phyloP scores from a whole-genome alignment of 352 stramenopile species.

The Aphanomyces euteiches region DNA sequence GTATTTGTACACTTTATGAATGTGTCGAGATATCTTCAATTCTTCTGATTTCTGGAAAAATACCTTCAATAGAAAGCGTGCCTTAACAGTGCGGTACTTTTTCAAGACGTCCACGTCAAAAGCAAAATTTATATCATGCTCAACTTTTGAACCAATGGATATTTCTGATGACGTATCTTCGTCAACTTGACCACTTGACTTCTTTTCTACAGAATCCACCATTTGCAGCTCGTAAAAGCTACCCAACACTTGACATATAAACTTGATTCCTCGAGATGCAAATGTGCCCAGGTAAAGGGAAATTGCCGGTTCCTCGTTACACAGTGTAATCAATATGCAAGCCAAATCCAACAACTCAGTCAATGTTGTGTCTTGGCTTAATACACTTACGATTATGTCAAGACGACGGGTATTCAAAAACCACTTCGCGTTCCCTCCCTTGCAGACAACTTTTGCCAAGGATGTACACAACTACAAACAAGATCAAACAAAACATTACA shows the following conservation, averaged over 20 bases:
- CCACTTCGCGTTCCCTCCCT: slow-evolving; percentile 14
- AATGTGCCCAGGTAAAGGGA: slow-evolving; percentile 18
- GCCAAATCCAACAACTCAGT: slow-evolving; percentile 22
- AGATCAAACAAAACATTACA: not conserved
- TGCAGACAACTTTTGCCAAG: slow-evolving; percentile 24
- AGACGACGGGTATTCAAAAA: slow-evolving; percentile 16
- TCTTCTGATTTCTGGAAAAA: slow-evolving; percentile 29
- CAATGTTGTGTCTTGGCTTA: slow-evolving; percentile 26
- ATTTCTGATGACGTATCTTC: not conserved
- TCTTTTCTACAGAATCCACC: slow-evolving; percentile 11
- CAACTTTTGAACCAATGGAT: not conserved
- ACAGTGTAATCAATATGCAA: slow-evolving; percentile 25
- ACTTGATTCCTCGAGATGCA: slow-evolving; percentile 20
- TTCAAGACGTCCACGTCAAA: not conserved
- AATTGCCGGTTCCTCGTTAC: slow-evolving; percentile 20
- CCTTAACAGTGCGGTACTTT: slow-evolving; percentile 25
- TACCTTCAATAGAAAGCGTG: slow-evolving; percentile 16
- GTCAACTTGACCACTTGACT: not conserved
- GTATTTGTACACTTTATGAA: slow-evolving; percentile 31
- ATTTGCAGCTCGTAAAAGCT: slow-evolving; percentile 31
- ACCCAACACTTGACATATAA: slow-evolving; percentile 22
- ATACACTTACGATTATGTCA: slow-evolving; percentile 19
- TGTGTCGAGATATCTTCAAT: slow-evolving; percentile 26
- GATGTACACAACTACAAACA: slow-evolving; percentile 24
- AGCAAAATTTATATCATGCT: not conserved